Evolutionary conservation across 2,329 filamentous ascomycete species (phyloP), one percentile per base, ranked within the genome.

Genomic region (Tolypocladium inflatum): DNA sequence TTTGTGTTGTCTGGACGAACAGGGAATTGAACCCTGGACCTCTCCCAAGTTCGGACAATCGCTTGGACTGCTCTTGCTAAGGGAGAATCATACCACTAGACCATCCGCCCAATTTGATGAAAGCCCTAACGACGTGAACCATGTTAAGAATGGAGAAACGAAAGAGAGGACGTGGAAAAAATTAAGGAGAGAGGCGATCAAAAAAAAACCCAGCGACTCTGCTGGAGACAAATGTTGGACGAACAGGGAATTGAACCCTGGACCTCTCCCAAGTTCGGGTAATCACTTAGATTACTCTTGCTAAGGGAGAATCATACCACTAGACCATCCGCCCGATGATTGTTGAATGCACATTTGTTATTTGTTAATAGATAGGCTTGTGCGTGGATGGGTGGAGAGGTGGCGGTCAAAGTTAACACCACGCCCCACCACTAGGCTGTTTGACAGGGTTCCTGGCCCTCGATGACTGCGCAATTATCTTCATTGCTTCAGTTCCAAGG

Each of bases 21-120:
- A 65, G 67, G 67, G 67, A 69, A 69, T 69, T 64, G 67, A 69
- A 69, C 67, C 67, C 67, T 66, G 67, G 67, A 68, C 67, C 67
- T 66, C 67, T 67, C 66, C 66, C 66, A 68, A 58, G 58, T 61
- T 50, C 56, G 23, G 30, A 61, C 45, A 57, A 39, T 65, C 64
- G 51, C 56, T 61, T 43, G 58, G 63, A 66, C 57, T 43, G 55
- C 13, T 37, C 41, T 64, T 68, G 66, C 66, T 68, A 68, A 68
- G 67, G 66, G 65, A 68, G 67, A 65, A 68, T 67, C 66, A 68
- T 68, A 68, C 67, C 67, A 68, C 45, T 50, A 50, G 23, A 50
- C 45, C 45, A 50, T 50, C 45, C 45, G 45, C 35, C 52, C 38
- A 6, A 54, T 54, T 54, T 38, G 52, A 17, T 54, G 52, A 10